Evolutionary conservation across 2,329 filamentous ascomycete genomes (phyloP).

Genomic region (Herpotrichia juniperi): DNA sequence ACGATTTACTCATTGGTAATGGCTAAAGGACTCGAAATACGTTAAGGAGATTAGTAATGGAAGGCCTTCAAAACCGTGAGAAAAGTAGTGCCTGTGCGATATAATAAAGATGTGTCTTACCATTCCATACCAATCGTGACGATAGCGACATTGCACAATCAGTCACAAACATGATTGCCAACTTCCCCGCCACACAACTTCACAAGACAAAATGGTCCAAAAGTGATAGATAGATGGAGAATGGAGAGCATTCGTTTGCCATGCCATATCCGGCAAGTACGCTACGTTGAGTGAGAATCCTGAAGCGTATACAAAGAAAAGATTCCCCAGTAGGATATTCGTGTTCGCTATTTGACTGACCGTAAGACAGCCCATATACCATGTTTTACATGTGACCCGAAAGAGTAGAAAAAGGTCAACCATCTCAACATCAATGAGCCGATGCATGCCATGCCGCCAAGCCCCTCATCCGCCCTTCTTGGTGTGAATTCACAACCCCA

Average conservation of each 20-base stretch:
- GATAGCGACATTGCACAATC: too few relatives aligned
- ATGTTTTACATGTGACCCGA: neutral
- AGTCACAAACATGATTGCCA: too few relatives aligned
- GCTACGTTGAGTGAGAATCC: neutral
- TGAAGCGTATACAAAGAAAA: neutral
- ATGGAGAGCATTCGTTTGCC: conserved; percentile 2
- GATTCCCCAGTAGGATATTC: neutral
- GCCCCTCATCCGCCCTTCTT: too few relatives aligned
- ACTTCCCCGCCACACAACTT: too few relatives aligned
- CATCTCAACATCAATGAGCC: neutral
- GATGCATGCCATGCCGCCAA: neutral
- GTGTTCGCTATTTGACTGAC: neutral
- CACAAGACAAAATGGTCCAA: neutral
- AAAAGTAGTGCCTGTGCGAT: too few relatives aligned
- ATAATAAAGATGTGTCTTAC: too few relatives aligned
- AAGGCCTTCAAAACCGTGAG: too few relatives aligned
- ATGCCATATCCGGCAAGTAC: neutral
- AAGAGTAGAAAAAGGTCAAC: neutral
- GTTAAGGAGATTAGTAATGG: too few relatives aligned
- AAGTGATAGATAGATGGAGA: neutral
- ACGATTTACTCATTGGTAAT: too few relatives aligned
- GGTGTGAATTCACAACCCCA: neutral
- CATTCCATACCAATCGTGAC: too few relatives aligned
- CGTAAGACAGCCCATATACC: neutral
- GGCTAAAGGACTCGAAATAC: too few relatives aligned